A percentile compares a stretch with the other conserved stretches of the same genome.
phyloP scores from a whole-genome alignment of 2,329 filamentous ascomycete genomes.

The Penicillium sclerotigenum region DNA sequence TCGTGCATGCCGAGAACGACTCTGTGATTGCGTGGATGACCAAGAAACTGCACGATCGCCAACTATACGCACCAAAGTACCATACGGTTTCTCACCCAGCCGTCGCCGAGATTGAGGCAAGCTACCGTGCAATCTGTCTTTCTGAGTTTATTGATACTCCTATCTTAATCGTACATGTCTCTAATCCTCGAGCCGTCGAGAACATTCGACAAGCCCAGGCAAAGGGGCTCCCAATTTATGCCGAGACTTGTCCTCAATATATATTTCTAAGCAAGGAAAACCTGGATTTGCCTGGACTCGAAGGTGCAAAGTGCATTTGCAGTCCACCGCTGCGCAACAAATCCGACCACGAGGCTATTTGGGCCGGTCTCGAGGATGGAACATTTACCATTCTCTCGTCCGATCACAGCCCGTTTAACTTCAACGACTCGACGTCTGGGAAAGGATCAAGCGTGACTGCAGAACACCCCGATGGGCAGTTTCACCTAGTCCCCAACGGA shows the following conservation, averaged over 20 bases:
- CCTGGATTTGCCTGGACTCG: background rate
- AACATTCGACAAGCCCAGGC: constrained; percentile 53
- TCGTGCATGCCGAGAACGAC: background rate
- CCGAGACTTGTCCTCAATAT: constrained; percentile 59
- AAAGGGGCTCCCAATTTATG: constrained; percentile 51
- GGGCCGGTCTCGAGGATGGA: constrained; percentile 47
- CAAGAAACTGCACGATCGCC: background rate
- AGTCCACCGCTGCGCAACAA: background rate
- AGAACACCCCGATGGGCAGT: constrained; percentile 31
- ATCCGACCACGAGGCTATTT: background rate
- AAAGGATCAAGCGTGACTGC: background rate
- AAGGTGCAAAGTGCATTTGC: background rate
- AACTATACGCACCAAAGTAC: background rate
- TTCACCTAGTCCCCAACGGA: constrained; percentile 45
- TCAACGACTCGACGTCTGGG: constrained; percentile 4
- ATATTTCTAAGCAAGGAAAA: constrained; percentile 26
- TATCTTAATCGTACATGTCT: background rate
- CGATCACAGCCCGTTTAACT: constrained; percentile 44
- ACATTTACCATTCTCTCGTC: constrained; percentile 56
- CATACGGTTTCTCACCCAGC: background rate
- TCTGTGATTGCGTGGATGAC: background rate
- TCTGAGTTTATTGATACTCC: background rate
- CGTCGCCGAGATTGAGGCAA: background rate
- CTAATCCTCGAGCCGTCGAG: constrained; percentile 39
- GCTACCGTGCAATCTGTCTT: background rate